Percentiles rank a stretch among this genome's conserved stretches.
phyloP scores from a whole-genome alignment of 75 land plant species.

The Pinus taeda region DNA sequence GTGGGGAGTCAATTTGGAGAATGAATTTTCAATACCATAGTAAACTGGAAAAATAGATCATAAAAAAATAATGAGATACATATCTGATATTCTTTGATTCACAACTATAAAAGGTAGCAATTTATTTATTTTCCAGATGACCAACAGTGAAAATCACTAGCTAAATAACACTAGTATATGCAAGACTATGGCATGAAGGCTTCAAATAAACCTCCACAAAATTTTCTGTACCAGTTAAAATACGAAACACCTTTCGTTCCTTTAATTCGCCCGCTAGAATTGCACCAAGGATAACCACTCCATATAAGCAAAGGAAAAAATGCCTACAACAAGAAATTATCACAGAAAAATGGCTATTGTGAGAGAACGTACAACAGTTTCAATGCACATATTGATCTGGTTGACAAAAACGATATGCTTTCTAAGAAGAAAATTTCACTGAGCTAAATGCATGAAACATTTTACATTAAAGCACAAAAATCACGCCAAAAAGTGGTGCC shows the following conservation, averaged over 20 bases:
- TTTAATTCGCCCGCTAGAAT: constrained; percentile 79
- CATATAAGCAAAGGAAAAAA: constrained; percentile 79
- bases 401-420: not conserved
- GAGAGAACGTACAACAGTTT: not conserved
- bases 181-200: constrained; percentile 4
- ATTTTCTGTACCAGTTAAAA: constrained; percentile 62
- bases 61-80: constrained; percentile 2
- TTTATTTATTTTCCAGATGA: not conserved
- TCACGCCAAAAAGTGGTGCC: not conserved
- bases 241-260: constrained; percentile 55
- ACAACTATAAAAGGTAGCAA: not conserved
- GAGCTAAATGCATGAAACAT: not conserved
- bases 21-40: constrained; percentile 69
- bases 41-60: constrained; percentile 47
- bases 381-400: not conserved
- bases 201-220: constrained; percentile 3
- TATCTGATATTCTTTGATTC: not conserved
- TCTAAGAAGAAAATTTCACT: not conserved
- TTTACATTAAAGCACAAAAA: not conserved
- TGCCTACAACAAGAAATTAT: constrained; percentile 60
- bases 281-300: constrained; percentile 56
- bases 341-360: not conserved
- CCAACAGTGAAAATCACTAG: not conserved
- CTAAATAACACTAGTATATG: not conserved
- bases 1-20: constrained; percentile 52